Evolutionary conservation across 345 rosid genomes (phyloP), one percentile per base, ranked within the genome.

Genomic region (Euphorbia lathyris): DNA sequence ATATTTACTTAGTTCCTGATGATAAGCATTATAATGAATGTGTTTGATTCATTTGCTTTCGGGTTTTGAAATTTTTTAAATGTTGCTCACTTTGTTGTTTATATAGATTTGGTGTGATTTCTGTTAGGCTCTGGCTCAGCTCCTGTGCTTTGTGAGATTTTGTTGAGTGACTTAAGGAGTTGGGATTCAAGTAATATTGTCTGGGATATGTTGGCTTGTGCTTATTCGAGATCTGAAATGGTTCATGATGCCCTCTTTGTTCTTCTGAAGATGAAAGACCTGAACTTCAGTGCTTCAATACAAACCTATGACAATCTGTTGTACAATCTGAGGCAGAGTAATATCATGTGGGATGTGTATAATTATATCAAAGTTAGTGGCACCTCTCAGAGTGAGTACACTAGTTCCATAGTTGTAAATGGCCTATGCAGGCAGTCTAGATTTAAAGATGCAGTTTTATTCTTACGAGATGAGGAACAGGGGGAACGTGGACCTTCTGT

Each of bases 181-280:
- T 86, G 88, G 87, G 83, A 81, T 5, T 85, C 88, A 8, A 88
- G 84, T 25, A 63, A 69, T 19, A 27, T 81, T 7, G 86, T 92
- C 63, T 88, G 96, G 90, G 96, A 92, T 82, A 75, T 79, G 83
- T 48, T 90, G 79, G 82, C 90, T 63, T 88, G 85, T 84, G 82
- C 85, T 70, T 83, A 82, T 75, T 92, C 88, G n/a, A 85, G 96
- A 69, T 77, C 66, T 1, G 80, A 71, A 71, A 85, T 92, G 94
- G 85, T 92, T 70, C 82, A 73, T 68, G 96, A 92, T 76, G 89
- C 96, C 16, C 81, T 84, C 27, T 88, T 73, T 70, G 86, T 92
- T 70, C 73, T 88, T 72, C 79, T 75, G 25, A 86, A 81, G 84
- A 88, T 92, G 96, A 92, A 83, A 76, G 90, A 86, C 29, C 65